Percentiles rank a stretch among this genome's conserved stretches.
Evolutionary conservation across 371 early-diverging fungal species (phyloP).

Genomic region (Zopfochytrium polystomum): DNA sequence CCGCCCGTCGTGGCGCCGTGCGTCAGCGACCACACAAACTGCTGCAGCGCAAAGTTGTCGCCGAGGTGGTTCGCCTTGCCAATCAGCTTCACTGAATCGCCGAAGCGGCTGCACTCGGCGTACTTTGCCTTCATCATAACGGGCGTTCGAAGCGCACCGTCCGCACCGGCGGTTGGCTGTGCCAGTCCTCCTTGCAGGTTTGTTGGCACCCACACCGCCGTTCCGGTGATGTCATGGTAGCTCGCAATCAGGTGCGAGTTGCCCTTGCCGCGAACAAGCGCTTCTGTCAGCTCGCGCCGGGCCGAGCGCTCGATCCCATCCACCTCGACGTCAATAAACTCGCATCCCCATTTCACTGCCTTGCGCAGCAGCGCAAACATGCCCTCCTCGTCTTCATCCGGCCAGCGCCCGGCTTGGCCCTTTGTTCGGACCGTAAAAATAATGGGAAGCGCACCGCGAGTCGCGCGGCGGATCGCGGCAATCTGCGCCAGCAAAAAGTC

Average conservation of each 20-base stretch:
- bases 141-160: background rate
- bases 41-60: slow-evolving; percentile 76
- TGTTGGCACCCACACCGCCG: slow-evolving; percentile 55
- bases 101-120: slow-evolving; percentile 48
- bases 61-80: slow-evolving; percentile 68
- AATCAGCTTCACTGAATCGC: slow-evolving; percentile 90
- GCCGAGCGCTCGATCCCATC: slow-evolving; percentile 10
- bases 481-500: slow-evolving; percentile 78
- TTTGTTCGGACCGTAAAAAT: slow-evolving; percentile 89
- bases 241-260: slow-evolving; percentile 75
- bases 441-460: slow-evolving; percentile 77
- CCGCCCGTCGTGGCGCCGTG: slow-evolving; percentile 16
- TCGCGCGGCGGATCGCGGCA: slow-evolving; percentile 67
- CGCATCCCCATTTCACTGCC: slow-evolving; percentile 85
- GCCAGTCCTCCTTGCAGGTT: slow-evolving; percentile 12
- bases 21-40: slow-evolving; percentile 50
- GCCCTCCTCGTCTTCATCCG: slow-evolving; percentile 58
- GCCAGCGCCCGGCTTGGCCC: slow-evolving; percentile 85
- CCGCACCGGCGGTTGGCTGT: slow-evolving; percentile 6
- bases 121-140: slow-evolving; percentile 59
- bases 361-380: slow-evolving; percentile 64
- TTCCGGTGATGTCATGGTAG: slow-evolving; percentile 79
- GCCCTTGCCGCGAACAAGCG: slow-evolving; percentile 55
- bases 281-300: slow-evolving; percentile 44
- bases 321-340: slow-evolving; percentile 91